Base-by-base conservation (phyloP, 768 basidiomycete genomes). In the Dacryopinax spathularia region DNA sequence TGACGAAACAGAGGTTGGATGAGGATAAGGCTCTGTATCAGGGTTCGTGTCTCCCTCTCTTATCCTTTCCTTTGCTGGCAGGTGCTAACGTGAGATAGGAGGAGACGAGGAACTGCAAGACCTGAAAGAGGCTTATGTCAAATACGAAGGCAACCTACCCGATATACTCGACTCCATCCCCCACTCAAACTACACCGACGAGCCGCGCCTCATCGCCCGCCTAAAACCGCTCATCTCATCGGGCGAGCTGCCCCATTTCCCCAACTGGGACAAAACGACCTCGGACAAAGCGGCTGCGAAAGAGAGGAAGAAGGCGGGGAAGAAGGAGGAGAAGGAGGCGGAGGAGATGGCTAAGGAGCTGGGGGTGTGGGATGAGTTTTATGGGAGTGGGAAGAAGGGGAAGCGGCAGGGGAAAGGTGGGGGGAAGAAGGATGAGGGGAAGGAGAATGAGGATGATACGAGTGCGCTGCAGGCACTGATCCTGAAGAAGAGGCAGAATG, bases 11-110 rank as follows among this genome's bases (percentile, higher is more conserved):
- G 65, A 88, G 84, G 72, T 78, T 99, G 62, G 92, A 97, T 67
- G 90, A 96, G 72, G 84, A 95, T 83, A 95, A 91, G 82, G 85
- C 84, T 68, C 85, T 84, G 69, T 99, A 99, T 74, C 93, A 98
- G 79, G 91, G 96, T 88, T 64, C 62, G 74, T 64, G n/a, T n/a
- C n/a, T n/a, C n/a, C 18, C 13, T n/a, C 16, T 44, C 33, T n/a
- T 35, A 39, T 37, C 22, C 18, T 34, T 35, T n/a, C n/a, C n/a
- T n/a, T 33, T 1, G 1, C 36, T 33, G 41, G 56, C 60, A 65
- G 48, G 39, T 56, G 13, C 3, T 64, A 25, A 34, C 27, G 33
- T 34, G 36, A 27, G 35, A 1, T 68, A 97, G 95, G 87, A 61
- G 96, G 95, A 15, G 69, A 78, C 1, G 93, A 97, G 72, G 96